Base-by-base conservation (phyloP, 495 filamentous ascomycete species). In the Aspergillus wentii region DNA sequence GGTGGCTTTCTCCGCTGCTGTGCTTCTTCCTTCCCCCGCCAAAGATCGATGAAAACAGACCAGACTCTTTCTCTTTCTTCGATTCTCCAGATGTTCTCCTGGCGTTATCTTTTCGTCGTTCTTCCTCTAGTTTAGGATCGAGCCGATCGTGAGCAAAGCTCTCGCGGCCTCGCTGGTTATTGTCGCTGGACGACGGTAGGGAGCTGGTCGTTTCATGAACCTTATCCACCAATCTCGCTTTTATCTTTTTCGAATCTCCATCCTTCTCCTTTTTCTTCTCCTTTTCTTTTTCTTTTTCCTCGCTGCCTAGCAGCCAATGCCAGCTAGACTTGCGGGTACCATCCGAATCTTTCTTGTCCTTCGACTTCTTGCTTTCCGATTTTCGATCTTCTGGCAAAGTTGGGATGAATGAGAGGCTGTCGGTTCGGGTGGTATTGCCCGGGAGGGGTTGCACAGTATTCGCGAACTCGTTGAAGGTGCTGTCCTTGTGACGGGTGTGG, bases 1-100 rank as follows among this genome's bases (percentile, higher is more conserved):
- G 71, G 30, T 72, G 64, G 39, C 86, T 80, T 11, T 77, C 71
- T 20, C 56, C 53, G 25, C 52, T 51, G 51, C 85, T 85, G 26
- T 29, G 26, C 63, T 85, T 90, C 68, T 88, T 92, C 49, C 85
- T 81, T 36, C 78, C 78, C 15, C 89, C 85, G 18, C 87, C 86
- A 52, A 98, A 97, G 26, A 98, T 76, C 2, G 88, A 88, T 2
- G 88, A 87, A 51, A 98, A 89, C 17, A 95, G 62, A 3, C 85
- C 83, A 22, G 74, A 58, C 30, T 86, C 83, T 52, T 88, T 94
- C 44, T 95, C 91, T 52, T 94, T 95, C 64, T 94, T 95, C 10
- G 71, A 66, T 8, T 95, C 89, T 15, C 67, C 62, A 15, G 78
- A 77, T 10, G 79, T 74, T 52, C 87, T 87, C 16, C 85, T 77